These are phyloP conservation scores for Talaromyces sp. DNA, from an alignment of 2,329 filamentous ascomycete species.

Conservation along the genomic window DNA sequence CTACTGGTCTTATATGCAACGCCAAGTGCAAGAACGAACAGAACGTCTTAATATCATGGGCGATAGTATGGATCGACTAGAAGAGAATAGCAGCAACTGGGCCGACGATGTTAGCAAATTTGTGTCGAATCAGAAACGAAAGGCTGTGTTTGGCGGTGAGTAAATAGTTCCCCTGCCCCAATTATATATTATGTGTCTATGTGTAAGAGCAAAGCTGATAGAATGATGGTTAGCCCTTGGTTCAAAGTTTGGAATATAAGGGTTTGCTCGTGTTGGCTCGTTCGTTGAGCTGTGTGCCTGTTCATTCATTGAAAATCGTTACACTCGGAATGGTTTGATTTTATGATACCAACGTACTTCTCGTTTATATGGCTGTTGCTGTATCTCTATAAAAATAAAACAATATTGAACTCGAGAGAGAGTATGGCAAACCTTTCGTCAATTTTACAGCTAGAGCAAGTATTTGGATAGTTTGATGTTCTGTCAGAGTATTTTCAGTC, in stretches of 20 bases:
- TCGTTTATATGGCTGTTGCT: background rate
- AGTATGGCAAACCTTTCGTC: background rate
- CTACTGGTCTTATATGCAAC: slow-evolving; percentile 72
- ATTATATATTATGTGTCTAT: background rate
- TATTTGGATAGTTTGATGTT: no score
- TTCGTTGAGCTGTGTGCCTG: background rate
- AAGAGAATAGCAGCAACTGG: slow-evolving; percentile 76
- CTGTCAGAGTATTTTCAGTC: no score
- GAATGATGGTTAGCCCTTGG: slow-evolving; percentile 7
- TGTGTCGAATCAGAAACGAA: slow-evolving; percentile 80
- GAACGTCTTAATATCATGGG: slow-evolving; percentile 78
- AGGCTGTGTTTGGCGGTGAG: slow-evolving; percentile 65
- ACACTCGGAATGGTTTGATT: background rate
- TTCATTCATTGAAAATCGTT: background rate
- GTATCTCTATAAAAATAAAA: background rate
- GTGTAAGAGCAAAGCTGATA: background rate
- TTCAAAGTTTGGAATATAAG: slow-evolving; percentile 14
- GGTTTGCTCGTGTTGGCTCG: background rate
- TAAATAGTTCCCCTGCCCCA: slow-evolving; percentile 6
- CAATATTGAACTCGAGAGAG: background rate
- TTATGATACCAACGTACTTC: background rate
- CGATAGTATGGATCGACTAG: slow-evolving; percentile 77
- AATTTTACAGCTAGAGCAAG: background rate
- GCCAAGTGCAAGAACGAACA: slow-evolving; percentile 84
- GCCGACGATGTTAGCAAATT: slow-evolving; percentile 84